A percentile compares a stretch with the other conserved stretches of the same genome.
Evolutionary conservation across 73 alveolate genomes (phyloP).

Genomic region (Tetrahymena borealis): DNA sequence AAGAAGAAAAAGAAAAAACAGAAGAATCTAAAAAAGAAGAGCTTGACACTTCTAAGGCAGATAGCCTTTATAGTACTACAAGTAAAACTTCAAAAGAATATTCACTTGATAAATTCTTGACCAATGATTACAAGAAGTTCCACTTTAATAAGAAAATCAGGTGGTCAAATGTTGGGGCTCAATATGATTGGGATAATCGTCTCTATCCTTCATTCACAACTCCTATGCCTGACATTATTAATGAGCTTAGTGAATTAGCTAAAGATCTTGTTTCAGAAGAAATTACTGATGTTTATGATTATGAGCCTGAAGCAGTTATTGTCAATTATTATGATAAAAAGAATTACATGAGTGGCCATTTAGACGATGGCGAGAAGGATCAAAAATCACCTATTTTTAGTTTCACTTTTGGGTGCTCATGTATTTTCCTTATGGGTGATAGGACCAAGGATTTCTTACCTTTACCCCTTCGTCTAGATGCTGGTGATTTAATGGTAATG

Average conservation of each 20-base stretch:
- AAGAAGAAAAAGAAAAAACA: neutral
- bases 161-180: conserved; percentile 35
- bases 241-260: conserved; percentile 20
- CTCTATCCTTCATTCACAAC: conserved; percentile 19
- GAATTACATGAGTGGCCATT: conserved; percentile 40
- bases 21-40: neutral
- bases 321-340: conserved; percentile 3
- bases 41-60: neutral
- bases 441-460: conserved; percentile 29
- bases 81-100: conserved; percentile 4
- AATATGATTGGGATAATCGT: conserved; percentile 43
- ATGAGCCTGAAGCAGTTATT: conserved; percentile 21
- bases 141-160: conserved; percentile 35
- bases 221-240: conserved; percentile 19
- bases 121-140: conserved; percentile 5
- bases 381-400: conserved; percentile 23
- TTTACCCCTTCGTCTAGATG: conserved; percentile 17
- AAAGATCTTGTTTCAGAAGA: neutral
- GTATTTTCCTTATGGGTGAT: conserved; percentile 26
- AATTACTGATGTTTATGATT: conserved; percentile 4
- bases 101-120: conserved; percentile 5
- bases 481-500: conserved; percentile 40
- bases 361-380: conserved; percentile 38
- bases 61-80: neutral
- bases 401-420: conserved; percentile 18